Evolutionary conservation across 345 rosid species (phyloP).

Genomic region (Sonneratia caseolaris): DNA sequence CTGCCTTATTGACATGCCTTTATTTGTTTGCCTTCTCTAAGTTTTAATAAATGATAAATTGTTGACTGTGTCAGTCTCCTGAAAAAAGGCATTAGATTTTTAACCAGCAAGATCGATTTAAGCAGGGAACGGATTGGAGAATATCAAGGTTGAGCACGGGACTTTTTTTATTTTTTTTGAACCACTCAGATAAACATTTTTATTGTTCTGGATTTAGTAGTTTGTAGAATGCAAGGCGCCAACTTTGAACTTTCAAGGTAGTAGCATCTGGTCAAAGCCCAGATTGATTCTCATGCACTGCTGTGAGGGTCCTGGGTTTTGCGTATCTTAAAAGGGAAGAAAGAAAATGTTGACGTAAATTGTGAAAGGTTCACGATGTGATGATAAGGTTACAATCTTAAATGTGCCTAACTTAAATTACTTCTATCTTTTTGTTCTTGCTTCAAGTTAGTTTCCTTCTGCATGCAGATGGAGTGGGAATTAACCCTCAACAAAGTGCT

Average conservation of each 20-base stretch:
- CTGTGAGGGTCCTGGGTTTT: too few species aligned
- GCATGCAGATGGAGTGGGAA: slow-evolving; percentile 90
- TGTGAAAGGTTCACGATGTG: not conserved
- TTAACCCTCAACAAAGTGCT: slow-evolving; percentile 97
- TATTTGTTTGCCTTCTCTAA: too few species aligned
- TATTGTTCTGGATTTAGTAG: too few species aligned
- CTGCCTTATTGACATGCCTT: too few species aligned
- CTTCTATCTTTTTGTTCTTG: not conserved
- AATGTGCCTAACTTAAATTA: not conserved
- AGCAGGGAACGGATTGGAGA: not conserved
- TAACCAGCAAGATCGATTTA: not conserved
- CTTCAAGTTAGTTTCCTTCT: not conserved
- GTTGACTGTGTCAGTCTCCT: not conserved
- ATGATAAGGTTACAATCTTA: not conserved
- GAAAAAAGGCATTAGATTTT: not conserved
- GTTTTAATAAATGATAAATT: too few species aligned
- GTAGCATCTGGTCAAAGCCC: too few species aligned
- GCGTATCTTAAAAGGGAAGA: too few species aligned
- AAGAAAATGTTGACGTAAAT: too few species aligned
- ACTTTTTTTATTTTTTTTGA: too few species aligned
- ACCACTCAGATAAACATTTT: not conserved
- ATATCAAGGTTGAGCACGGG: not conserved
- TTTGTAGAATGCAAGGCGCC: too few species aligned
- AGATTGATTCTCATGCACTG: too few species aligned
- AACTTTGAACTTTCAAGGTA: too few species aligned